phyloP scores from a whole-genome alignment of 352 stramenopile species.

The Globisporangium emineosum region DNA sequence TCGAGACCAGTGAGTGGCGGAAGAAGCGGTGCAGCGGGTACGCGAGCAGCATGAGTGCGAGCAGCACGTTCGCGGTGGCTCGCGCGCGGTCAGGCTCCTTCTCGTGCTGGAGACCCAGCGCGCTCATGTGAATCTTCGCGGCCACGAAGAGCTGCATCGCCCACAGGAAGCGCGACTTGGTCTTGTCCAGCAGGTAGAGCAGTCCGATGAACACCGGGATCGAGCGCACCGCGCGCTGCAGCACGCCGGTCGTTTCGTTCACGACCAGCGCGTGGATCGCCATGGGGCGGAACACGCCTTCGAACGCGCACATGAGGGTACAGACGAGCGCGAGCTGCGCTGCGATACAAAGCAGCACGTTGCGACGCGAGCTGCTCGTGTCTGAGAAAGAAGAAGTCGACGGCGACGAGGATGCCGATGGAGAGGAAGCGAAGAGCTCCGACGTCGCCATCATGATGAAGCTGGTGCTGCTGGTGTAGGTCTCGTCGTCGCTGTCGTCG shows the following conservation, averaged over 20 bases:
- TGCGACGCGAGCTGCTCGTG: background rate
- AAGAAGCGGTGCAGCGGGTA: slow-evolving; percentile 9
- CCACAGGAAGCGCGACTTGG: background rate
- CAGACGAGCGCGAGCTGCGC: slow-evolving; percentile 6
- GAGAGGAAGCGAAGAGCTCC: background rate
- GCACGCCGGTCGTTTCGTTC: slow-evolving; percentile 2
- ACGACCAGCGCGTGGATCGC: background rate
- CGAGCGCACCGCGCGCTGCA: background rate
- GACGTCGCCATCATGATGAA: background rate
- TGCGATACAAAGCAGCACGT: background rate
- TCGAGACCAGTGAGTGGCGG: background rate
- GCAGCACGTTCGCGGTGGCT: background rate
- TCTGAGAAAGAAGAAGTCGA: background rate
- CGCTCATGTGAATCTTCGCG: slow-evolving; percentile 13
- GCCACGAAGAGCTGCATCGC: slow-evolving; percentile 10
- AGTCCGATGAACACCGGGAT: slow-evolving; percentile 5
- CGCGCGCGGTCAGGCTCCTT: background rate
- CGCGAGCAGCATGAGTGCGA: slow-evolving; percentile 12
- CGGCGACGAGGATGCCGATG: background rate
- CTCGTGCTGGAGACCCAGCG: background rate
- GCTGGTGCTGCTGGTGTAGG: background rate
- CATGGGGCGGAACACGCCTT: background rate
- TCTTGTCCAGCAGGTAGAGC: slow-evolving; percentile 3
- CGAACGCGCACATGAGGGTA: slow-evolving; percentile 1
- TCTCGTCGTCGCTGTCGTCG: background rate